Evolutionary conservation across 1,139 yeast genomes (phyloP), one percentile per base, ranked within the genome.

Genomic region (Candida pseudoviswanathii): DNA sequence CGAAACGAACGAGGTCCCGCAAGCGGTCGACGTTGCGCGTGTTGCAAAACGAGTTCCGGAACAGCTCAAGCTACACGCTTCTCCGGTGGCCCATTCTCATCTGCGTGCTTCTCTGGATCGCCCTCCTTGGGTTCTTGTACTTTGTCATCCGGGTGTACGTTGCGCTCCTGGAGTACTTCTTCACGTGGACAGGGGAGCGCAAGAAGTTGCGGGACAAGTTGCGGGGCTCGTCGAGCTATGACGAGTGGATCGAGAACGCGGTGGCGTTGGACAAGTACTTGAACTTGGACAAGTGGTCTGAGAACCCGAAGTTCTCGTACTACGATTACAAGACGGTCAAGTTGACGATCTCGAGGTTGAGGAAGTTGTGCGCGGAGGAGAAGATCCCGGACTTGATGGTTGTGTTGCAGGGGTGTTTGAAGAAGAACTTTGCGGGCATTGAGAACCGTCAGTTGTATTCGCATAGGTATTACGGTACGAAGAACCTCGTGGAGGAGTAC

Each of bases 401-500:
- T 6, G 67, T 84, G 10, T 67, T 88, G 29, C 90, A 85, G 58
- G 84, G 84, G 4, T 86, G 94, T 58, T 67, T 87, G 34, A 85
- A 85, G 60, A 74, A 82, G 51, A 88, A 88, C 61, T 88, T 86
- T 68, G 92, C 91, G 5, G 94, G 95, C 0, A 84, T 85, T 5
- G 94, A 87, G 62, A 86, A 86, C 58, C 80, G 87, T 41, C 78
- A 82, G 53, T 68, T 88, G 41, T 88, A 87, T 59, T 84, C 91
- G 4, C 91, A 86, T 64, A 72, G 89, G 45, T 86, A 87, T 64
- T 86, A 78, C 59, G 95, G 95, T 6, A 86, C 96, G 1, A 88
- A 88, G 61, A 63, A 71, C 11, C 64, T 85, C 37, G 84, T 88
- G 24, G 80, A 76, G 37, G 73, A 73, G 42, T 86, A 84, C 64